Percentiles rank a stretch among this genome's conserved stretches.
Evolutionary conservation across 495 filamentous ascomycete species (phyloP).

Genomic region (Cryomyces antarcticus): DNA sequence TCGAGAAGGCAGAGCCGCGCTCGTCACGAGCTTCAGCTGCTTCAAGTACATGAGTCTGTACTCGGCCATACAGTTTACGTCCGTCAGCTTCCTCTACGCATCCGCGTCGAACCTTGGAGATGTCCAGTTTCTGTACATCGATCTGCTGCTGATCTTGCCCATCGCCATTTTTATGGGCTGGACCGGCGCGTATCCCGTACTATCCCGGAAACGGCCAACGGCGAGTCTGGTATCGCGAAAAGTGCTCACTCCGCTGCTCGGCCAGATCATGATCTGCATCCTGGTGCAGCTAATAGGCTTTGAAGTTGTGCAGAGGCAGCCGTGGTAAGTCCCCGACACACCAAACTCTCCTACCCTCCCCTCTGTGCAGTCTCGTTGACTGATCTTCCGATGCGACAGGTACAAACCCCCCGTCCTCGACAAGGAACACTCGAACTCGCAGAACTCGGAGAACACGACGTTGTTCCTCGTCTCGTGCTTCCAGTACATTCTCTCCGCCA

Average conservation of each 20-base stretch:
- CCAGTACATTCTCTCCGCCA: slow-evolving; percentile 77
- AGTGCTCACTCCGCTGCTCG: slow-evolving; percentile 72
- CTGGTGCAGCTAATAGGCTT: slow-evolving; percentile 58
- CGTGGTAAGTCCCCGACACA: slow-evolving; percentile 35
- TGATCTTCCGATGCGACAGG: slow-evolving; percentile 20
- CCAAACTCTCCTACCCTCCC: neutral
- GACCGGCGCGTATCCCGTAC: slow-evolving; percentile 60
- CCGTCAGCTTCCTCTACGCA: slow-evolving; percentile 91
- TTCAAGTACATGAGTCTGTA: slow-evolving; percentile 99
- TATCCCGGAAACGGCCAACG: slow-evolving; percentile 71
- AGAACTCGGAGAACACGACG: slow-evolving; percentile 80
- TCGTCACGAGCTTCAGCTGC: slow-evolving; percentile 97
- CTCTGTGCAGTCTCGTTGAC: slow-evolving; percentile 1
- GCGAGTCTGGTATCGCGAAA: slow-evolving; percentile 88
- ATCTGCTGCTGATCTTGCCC: slow-evolving; percentile 77
- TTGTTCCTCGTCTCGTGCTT: slow-evolving; percentile 81
- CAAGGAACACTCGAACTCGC: slow-evolving; percentile 55
- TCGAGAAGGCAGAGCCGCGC: slow-evolving; percentile 73
- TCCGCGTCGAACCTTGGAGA: slow-evolving; percentile 92
- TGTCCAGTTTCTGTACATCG: slow-evolving; percentile 95
- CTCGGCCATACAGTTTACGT: slow-evolving; percentile 97
- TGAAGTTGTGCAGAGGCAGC: slow-evolving; percentile 46
- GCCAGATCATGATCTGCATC: slow-evolving; percentile 70
- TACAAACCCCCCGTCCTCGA: slow-evolving; percentile 62
- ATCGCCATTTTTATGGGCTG: slow-evolving; percentile 99